These are phyloP conservation scores for Plicaturopsis crispa DNA, from an alignment of 768 basidiomycete species.

Conservation along the genomic window DNA sequence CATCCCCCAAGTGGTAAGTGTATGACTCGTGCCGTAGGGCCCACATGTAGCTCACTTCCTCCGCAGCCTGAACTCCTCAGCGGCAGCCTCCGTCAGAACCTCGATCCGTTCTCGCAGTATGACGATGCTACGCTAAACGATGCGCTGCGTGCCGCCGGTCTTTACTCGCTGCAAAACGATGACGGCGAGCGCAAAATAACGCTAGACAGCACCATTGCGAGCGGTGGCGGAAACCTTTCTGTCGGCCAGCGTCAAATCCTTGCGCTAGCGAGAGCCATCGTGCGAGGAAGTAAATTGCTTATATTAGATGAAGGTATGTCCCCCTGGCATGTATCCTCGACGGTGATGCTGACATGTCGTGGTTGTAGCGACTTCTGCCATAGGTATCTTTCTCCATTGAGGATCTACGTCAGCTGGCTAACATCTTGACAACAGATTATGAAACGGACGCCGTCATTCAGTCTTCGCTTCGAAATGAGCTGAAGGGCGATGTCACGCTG, in stretches of 20 bases:
- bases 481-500: slow-evolving; percentile 37
- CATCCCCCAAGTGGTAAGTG: slow-evolving; percentile 47
- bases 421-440: slow-evolving; percentile 35
- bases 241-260: slow-evolving; percentile 58
- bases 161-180: slow-evolving; percentile 29
- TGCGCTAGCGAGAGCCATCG: slow-evolving; percentile 51
- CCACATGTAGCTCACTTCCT: slow-evolving; percentile 8
- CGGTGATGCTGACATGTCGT: background rate
- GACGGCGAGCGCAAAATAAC: slow-evolving; percentile 28
- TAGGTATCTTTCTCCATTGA: slow-evolving; percentile 8
- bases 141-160: slow-evolving; percentile 41
- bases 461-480: slow-evolving; percentile 39
- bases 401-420: background rate
- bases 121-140: slow-evolving; percentile 45
- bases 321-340: background rate
- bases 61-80: slow-evolving; percentile 41
- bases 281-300: slow-evolving; percentile 47
- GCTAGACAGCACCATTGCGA: slow-evolving; percentile 36
- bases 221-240: slow-evolving; percentile 37
- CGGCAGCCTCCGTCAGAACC: slow-evolving; percentile 48
- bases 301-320: slow-evolving; percentile 47
- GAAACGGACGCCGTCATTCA: slow-evolving; percentile 53
- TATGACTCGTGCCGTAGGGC: background rate
- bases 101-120: slow-evolving; percentile 51
- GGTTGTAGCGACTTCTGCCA: slow-evolving; percentile 34